phyloP scores from a whole-genome alignment of 371 early-diverging fungal genomes.

The Mucor saturninus region DNA sequence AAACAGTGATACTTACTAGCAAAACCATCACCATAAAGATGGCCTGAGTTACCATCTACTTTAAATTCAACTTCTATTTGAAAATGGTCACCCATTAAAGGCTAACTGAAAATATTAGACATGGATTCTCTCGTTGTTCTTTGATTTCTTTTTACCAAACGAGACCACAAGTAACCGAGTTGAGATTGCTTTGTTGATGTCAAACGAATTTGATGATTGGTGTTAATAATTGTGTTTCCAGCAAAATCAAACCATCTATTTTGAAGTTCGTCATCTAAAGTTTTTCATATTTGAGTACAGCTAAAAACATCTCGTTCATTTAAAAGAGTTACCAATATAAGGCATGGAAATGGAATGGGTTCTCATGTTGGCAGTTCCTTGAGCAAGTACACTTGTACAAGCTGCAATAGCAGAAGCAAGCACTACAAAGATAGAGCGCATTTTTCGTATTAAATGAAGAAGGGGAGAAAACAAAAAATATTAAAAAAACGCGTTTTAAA shows the following conservation, averaged over 20 bases:
- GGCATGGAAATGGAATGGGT: conserved; percentile 74
- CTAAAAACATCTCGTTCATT: not conserved
- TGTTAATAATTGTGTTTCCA: conserved; percentile 73
- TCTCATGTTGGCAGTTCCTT: conserved; percentile 49
- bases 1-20: conserved; percentile 78
- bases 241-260: conserved; percentile 79
- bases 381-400: conserved; percentile 30
- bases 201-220: conserved; percentile 78
- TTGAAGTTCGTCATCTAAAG: conserved; percentile 66
- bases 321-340: conserved; percentile 61
- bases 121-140: not conserved
- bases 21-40: conserved; percentile 92
- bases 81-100: conserved; percentile 78
- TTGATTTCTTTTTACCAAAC: conserved; percentile 50
- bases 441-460: conserved; percentile 17
- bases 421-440: conserved; percentile 31
- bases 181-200: conserved; percentile 83
- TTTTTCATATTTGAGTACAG: not conserved
- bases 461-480: conserved; percentile 12
- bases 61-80: conserved; percentile 92
- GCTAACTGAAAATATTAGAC: conserved; percentile 34
- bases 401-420: conserved; percentile 26
- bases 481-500: conserved; percentile 13
- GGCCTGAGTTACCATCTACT: conserved; percentile 70
- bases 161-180: conserved; percentile 88